Percentiles rank a stretch among this genome's conserved stretches.
Conservation (phyloP, 2,329 filamentous ascomycete species). For the Aspergillus tubingensis region DNA sequence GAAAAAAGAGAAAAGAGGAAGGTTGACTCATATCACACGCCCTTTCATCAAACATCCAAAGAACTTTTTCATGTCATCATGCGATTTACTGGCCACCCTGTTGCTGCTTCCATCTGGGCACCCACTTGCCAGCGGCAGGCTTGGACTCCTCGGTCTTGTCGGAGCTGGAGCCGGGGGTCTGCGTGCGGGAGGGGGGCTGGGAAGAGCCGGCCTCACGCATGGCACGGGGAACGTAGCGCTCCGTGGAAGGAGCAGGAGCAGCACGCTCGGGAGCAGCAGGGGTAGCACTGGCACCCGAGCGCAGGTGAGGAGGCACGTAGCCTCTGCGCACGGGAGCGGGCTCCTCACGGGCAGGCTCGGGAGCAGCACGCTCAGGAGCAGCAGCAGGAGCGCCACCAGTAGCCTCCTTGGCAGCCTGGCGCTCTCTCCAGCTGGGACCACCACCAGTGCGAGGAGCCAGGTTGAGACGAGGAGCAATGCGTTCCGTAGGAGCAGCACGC, state of each 20-base stretch:
- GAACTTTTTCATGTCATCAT: constrained; percentile 14
- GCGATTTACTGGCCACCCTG: constrained; percentile 33
- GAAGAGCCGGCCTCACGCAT: constrained; percentile 33
- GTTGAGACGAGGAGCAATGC: constrained; percentile 57
- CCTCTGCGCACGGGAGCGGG: constrained; percentile 35
- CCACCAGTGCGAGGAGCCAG: constrained; percentile 53
- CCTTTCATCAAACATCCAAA: constrained; percentile 9
- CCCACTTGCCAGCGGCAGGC: constrained; percentile 34
- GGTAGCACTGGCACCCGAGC: constrained; percentile 33
- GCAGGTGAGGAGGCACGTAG: constrained; percentile 46
- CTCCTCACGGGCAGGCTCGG: constrained; percentile 27
- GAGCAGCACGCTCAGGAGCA: constrained; percentile 22
- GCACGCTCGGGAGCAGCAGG: constrained; percentile 23
- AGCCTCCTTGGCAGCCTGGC: constrained; percentile 54
- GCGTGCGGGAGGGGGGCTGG: constrained; percentile 26
- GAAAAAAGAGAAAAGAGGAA: constrained; percentile 16
- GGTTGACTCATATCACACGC: constrained; percentile 13
- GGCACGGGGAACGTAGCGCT: constrained; percentile 36
- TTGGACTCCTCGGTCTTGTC: constrained; percentile 34
- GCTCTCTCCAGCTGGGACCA: constrained; percentile 60
- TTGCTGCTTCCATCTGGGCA: constrained; percentile 42
- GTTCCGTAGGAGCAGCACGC: constrained; percentile 54
- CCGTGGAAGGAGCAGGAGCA: constrained; percentile 30
- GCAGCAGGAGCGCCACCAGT: constrained; percentile 28
- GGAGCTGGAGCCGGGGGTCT: constrained; percentile 24